Evolutionary conservation across 1,284 basidiomycete species (phyloP), one percentile per base, ranked within the genome.

Genomic region (Cutaneotrichosporon sp.): DNA sequence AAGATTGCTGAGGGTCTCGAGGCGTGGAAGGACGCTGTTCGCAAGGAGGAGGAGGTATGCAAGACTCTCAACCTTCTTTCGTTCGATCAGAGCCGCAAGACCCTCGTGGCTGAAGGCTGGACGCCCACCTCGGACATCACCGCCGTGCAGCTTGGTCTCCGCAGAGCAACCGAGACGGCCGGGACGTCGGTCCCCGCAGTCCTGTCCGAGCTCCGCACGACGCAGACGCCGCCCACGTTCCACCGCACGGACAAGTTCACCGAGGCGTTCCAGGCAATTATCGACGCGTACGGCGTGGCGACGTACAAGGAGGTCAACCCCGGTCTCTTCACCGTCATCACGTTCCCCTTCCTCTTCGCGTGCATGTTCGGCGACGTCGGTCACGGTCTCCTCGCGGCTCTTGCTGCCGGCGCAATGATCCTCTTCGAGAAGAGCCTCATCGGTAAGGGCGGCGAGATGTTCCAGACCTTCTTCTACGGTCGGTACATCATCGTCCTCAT

Each of bases 361-460:
- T 92, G 98, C 83, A 99, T 99, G 96, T 99, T 99, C 79, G 97
- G 96, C 76, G 96, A 99, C 80, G 91, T 99, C 76, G 97, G 97
- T 11, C 96, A 99, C 81, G 97, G 93, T 51, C 83, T 88, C 67
- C 88, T 99, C 76, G 90, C 93, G 75, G 85, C 91, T 71, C 75
- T 86, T 42, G 86, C 89, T 26, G 95, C 92, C 2, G 69, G 89
- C 8, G 86, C 86, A 66, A 94, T 99, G 92, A 92, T 97, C 76
- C 62, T 90, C 63, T 85, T 86, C 53, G 97, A 99, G 82, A 87
- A 86, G 77, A 89, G 87, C 77, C 85, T 95, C 74, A 88, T 85
- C 18, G 87, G 89, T 66, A 84, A 96, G 46, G 91, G 73, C 42
- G 64, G 66, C 22, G 80, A 92, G 87, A 97, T 97, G 71, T 74